Conservation (phyloP, 176 grass and related monocot genomes). For the bread wheat (Triticum aestivum) region DNA sequence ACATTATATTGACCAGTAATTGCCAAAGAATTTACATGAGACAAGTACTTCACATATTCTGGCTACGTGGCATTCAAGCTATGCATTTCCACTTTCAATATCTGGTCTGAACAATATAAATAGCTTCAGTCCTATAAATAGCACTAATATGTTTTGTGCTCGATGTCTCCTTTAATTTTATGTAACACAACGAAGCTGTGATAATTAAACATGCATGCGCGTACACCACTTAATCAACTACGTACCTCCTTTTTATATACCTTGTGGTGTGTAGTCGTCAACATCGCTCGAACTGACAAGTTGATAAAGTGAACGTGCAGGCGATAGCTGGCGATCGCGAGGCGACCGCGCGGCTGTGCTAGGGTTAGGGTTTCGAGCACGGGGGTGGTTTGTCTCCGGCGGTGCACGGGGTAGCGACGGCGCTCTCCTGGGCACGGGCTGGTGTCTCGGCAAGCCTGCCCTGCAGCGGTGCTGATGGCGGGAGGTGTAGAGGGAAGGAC, state of each 20-base stretch:
- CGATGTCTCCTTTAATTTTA: neutral
- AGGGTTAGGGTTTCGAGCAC: no score
- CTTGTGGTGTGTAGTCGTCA: neutral
- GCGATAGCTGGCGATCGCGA: no score
- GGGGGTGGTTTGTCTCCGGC: no score
- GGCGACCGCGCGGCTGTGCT: no score
- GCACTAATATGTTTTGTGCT: neutral
- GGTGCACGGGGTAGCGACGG: no score
- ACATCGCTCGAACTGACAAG: neutral
- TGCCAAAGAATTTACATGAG: slow-evolving; percentile 21
- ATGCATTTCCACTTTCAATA: neutral
- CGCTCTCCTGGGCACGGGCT: no score
- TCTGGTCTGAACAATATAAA: slow-evolving; percentile 20
- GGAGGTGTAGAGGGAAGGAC: no score
- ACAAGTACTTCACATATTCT: neutral
- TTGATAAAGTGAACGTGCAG: neutral
- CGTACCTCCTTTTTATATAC: neutral
- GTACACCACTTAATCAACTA: neutral
- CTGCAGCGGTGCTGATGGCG: no score
- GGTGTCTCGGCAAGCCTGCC: no score
- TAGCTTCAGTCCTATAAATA: neutral
- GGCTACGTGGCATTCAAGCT: slow-evolving; percentile 6
- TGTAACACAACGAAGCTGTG: slow-evolving; percentile 8
- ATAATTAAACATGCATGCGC: slow-evolving; percentile 10
- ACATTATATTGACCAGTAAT: neutral